Conservation (phyloP, 345 rosid species). For the Syzygium oleosum region DNA sequence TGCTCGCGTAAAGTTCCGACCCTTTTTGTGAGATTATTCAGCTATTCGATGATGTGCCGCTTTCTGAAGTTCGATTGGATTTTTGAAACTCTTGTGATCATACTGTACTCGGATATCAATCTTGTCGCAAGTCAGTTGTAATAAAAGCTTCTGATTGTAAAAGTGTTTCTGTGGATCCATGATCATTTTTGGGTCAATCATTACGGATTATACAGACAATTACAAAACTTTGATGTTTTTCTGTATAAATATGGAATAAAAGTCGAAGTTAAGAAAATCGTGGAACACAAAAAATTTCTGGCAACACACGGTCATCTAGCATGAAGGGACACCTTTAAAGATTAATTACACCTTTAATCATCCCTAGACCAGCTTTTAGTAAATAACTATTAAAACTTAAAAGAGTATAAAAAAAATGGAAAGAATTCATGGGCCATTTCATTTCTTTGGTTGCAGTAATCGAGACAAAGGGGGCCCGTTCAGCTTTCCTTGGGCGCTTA, state of each 20-base stretch:
- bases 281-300: neutral
- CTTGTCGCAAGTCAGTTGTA: neutral
- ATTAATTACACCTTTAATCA: neutral
- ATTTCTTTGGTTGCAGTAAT: neutral
- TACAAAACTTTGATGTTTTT: too few species aligned
- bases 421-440: neutral
- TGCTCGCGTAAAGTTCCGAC: rapidly evolving
- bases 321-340: neutral
- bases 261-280: neutral
- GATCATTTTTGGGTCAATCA: too few species aligned
- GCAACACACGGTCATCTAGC: neutral
- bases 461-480: neutral
- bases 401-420: neutral
- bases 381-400: too few species aligned
- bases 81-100: neutral
- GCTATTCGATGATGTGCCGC: rapidly evolving
- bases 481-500: rapidly evolving
- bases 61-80: rapidly evolving
- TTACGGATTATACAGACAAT: rapidly evolving
- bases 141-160: too few species aligned
- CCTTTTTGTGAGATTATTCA: rapidly evolving
- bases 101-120: too few species aligned
- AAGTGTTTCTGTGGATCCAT: rapidly evolving
- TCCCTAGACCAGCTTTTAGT: too few species aligned
- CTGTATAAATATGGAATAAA: neutral